phyloP scores from a whole-genome alignment of 345 rosid species.

The Lepidium africanum region DNA sequence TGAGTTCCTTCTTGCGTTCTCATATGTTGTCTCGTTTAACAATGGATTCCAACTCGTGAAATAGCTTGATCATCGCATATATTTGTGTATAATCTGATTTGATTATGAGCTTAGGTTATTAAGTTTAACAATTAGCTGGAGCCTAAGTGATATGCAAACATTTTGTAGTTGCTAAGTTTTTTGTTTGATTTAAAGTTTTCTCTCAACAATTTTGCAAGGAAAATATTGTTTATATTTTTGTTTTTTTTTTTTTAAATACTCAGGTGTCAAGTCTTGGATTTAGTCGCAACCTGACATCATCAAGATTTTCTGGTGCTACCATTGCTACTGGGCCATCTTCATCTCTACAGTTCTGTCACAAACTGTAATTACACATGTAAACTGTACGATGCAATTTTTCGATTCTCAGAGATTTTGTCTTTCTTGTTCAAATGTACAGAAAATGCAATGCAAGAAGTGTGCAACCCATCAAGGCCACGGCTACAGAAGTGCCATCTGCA shows the following conservation, averaged over 20 bases:
- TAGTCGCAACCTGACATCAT: constrained; percentile 30
- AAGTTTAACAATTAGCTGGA: not conserved
- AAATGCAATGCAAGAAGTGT: constrained; percentile 33
- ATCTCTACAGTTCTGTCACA: constrained; percentile 54
- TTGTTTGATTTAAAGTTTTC: not conserved
- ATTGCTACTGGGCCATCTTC: constrained; percentile 32
- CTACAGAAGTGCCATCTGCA: constrained; percentile 58
- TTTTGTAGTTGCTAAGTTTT: not conserved
- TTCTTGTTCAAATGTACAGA: constrained; percentile 26
- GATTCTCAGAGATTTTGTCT: not conserved
- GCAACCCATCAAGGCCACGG: constrained; percentile 75
- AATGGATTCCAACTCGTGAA: not conserved
- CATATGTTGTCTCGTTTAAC: not conserved
- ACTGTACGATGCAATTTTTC: not conserved
- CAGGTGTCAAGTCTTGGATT: constrained; percentile 42
- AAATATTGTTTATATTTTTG: not conserved
- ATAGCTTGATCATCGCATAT: not conserved
- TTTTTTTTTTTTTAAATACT: not conserved
- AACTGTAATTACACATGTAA: not conserved
- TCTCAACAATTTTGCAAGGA: not conserved
- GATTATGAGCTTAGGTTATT: not conserved
- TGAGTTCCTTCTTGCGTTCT: not conserved
- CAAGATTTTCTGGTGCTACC: constrained; percentile 42
- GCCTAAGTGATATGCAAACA: not conserved
- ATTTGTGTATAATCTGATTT: not conserved